A percentile compares a stretch with the other conserved stretches of the same genome.
Evolutionary conservation across 1,284 basidiomycete species (phyloP).

Genomic region (Trichosporon inkin): DNA sequence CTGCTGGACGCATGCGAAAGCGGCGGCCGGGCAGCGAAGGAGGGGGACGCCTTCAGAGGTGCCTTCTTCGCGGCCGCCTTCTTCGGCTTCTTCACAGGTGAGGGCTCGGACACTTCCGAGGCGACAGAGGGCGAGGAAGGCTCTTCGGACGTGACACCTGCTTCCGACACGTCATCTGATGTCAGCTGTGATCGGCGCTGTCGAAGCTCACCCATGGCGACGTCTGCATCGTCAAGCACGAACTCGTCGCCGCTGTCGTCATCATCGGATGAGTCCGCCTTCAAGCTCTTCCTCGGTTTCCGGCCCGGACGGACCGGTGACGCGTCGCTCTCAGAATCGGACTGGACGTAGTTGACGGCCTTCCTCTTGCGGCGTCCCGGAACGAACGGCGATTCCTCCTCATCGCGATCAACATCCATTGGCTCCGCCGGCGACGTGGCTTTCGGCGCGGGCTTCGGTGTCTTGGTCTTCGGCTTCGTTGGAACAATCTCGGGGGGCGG

Average conservation of each 20-base stretch:
- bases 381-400: constrained; percentile 29
- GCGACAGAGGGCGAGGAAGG: constrained; percentile 28
- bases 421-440: constrained; percentile 7
- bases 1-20: constrained; percentile 13
- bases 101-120: constrained; percentile 31
- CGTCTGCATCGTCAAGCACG: constrained; percentile 41
- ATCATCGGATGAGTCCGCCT: constrained; percentile 35
- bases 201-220: constrained; percentile 34
- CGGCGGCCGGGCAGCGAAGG: constrained; percentile 6
- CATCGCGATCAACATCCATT: constrained; percentile 28
- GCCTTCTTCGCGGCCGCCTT: constrained; percentile 27
- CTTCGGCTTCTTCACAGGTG: constrained; percentile 28
- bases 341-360: constrained; percentile 44
- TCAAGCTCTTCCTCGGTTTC: constrained; percentile 39
- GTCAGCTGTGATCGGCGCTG: background rate
- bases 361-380: constrained; percentile 44
- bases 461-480: constrained; percentile 20
- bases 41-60: background rate
- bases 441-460: constrained; percentile 3
- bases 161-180: constrained; percentile 40
- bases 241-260: constrained; percentile 40
- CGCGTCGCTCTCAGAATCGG: constrained; percentile 25
- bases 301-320: constrained; percentile 1
- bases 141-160: constrained; percentile 23
- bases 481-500: constrained; percentile 26